These are phyloP conservation scores for button mushroom (Agaricus bisporus) DNA, from an alignment of 768 basidiomycete genomes.

Conservation along the genomic window DNA sequence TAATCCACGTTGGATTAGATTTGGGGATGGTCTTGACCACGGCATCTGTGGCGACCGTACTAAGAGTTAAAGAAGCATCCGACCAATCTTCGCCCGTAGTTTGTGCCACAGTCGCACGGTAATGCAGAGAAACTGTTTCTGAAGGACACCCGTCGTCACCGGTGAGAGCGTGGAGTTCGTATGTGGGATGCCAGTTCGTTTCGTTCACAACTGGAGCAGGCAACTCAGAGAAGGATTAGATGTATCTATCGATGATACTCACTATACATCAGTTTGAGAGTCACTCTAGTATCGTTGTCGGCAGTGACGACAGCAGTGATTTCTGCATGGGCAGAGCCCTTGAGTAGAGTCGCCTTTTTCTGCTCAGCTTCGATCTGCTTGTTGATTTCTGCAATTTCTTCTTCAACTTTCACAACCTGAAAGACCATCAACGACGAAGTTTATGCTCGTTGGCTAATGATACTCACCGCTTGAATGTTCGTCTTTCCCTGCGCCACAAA, in stretches of 20 bases:
- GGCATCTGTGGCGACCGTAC: conserved; percentile 38
- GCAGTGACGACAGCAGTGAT: conserved; percentile 39
- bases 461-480: conserved; percentile 25
- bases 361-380: conserved; percentile 32
- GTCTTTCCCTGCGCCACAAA: conserved; percentile 33
- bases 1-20: conserved; percentile 26
- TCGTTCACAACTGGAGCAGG: conserved; percentile 40
- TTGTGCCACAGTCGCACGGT: conserved; percentile 48
- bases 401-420: conserved; percentile 29
- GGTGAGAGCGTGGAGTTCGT: conserved; percentile 52
- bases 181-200: conserved; percentile 47
- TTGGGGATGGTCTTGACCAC: conserved; percentile 27
- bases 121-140: conserved; percentile 41
- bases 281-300: conserved; percentile 27
- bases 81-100: conserved; percentile 59
- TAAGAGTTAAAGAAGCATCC: conserved; percentile 42
- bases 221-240: neutral
- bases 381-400: conserved; percentile 33
- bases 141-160: conserved; percentile 35
- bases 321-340: conserved; percentile 25
- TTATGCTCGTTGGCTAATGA: neutral
- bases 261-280: conserved; percentile 52
- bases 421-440: neutral
- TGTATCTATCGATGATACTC: conserved; percentile 14
- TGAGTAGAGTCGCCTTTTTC: conserved; percentile 26